Evolutionary conservation across 768 basidiomycete genomes (phyloP).

Genomic region (Gautieria morchelliformis): DNA sequence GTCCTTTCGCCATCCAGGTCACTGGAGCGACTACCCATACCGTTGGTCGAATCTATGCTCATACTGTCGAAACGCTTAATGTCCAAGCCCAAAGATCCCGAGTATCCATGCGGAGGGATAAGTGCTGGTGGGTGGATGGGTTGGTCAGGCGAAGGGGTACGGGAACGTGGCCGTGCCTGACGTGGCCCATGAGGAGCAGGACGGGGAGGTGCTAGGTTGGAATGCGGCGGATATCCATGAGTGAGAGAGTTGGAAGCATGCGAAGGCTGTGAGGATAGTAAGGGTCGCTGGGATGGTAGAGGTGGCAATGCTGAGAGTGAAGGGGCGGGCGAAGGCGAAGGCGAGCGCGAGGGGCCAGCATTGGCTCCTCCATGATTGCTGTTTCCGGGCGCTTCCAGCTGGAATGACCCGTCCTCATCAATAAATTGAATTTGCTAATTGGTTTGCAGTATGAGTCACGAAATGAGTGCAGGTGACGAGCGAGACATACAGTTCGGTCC

Average conservation of each 20-base stretch:
- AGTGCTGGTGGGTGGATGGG: slow-evolving; percentile 3
- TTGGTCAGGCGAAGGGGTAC: slow-evolving; percentile 61
- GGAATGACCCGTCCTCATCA: slow-evolving; percentile 14
- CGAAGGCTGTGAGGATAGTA: slow-evolving; percentile 17
- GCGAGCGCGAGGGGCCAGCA: slow-evolving; percentile 21
- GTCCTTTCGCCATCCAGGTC: not conserved
- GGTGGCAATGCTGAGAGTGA: slow-evolving; percentile 29
- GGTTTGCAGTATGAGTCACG: not conserved
- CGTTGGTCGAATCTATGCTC: not conserved
- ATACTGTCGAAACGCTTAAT: not conserved
- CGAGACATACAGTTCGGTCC: slow-evolving; percentile 48
- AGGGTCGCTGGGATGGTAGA: slow-evolving; percentile 15
- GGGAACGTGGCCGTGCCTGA: slow-evolving; percentile 36
- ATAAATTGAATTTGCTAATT: slow-evolving; percentile 15
- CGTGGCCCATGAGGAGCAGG: slow-evolving; percentile 63
- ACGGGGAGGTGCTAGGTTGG: slow-evolving; percentile 52
- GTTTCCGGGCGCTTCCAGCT: not conserved
- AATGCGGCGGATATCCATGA: slow-evolving; percentile 15
- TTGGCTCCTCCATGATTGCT: slow-evolving; percentile 7
- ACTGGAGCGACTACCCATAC: not conserved
- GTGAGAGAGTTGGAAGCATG: slow-evolving; percentile 7
- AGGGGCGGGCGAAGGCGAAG: slow-evolving; percentile 23
- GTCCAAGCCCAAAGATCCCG: slow-evolving; percentile 1
- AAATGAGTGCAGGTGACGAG: not conserved
- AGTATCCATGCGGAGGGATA: not conserved